Conservation (phyloP, 768 basidiomycete species). For the Gloeopeniophorella convolvens region DNA sequence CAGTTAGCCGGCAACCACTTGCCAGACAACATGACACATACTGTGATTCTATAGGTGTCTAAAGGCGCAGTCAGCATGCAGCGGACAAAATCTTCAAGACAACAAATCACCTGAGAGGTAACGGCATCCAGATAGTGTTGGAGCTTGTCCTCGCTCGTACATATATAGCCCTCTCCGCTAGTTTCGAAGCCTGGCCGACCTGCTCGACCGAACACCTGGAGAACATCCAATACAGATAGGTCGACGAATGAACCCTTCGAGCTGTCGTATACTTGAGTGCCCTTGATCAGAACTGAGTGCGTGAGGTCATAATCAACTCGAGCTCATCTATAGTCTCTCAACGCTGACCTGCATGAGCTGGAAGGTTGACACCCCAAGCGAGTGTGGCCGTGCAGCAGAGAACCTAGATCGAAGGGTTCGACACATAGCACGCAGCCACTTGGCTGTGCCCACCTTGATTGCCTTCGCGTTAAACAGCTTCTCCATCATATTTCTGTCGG, state of each 20-base stretch:
- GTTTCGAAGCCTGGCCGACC: conserved; percentile 82
- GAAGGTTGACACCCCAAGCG: conserved; percentile 99
- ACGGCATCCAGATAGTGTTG: conserved; percentile 85
- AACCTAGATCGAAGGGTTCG: conserved; percentile 48
- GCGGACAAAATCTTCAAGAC: conserved; percentile 4
- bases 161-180: conserved; percentile 96
- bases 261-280: conserved; percentile 94
- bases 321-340: conserved; percentile 2
- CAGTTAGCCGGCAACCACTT: not conserved
- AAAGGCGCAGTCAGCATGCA: conserved; percentile 1
- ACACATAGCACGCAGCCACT: not conserved
- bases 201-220: conserved; percentile 97
- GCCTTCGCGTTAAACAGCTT: conserved; percentile 83
- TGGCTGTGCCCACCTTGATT: conserved; percentile 64
- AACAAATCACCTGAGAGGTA: conserved; percentile 61
- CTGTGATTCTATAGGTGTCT: conserved; percentile 97
- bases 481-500: conserved; percentile 94
- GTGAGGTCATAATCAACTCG: conserved; percentile 6
- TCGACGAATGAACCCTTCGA: conserved; percentile 86
- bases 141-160: conserved; percentile 90
- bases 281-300: conserved; percentile 82
- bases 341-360: conserved; percentile 83
- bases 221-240: conserved; percentile 87
- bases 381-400: conserved; percentile 97
- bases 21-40: conserved; percentile 31